Evolutionary conservation across 2,329 filamentous ascomycete genomes (phyloP).

Genomic region (Aspergillus quadricinctus): DNA sequence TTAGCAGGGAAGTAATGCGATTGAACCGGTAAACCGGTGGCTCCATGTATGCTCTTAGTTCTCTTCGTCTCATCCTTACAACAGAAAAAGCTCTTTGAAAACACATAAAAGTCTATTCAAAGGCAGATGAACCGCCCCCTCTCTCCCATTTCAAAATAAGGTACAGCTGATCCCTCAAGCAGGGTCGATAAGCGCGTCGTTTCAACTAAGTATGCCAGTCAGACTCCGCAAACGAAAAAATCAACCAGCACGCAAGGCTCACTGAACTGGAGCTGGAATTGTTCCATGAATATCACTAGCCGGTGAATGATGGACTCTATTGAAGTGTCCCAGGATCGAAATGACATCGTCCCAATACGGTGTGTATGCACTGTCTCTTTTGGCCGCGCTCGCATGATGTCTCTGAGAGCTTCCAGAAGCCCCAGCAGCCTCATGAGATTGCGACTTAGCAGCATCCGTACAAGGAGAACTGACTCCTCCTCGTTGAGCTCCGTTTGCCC

Average conservation of each 20-base stretch:
- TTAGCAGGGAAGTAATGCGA: conserved; percentile 37
- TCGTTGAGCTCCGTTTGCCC: conserved; percentile 26
- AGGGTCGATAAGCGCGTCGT: background rate
- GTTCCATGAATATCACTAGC: conserved; percentile 19
- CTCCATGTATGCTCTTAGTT: background rate
- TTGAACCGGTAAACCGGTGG: background rate
- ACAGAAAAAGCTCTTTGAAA: background rate
- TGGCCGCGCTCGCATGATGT: conserved; percentile 7
- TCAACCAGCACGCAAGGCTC: background rate
- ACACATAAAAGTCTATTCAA: background rate
- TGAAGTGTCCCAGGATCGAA: conserved; percentile 18
- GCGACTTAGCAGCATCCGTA: conserved; percentile 20
- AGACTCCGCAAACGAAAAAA: background rate
- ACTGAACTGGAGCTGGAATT: conserved; percentile 17
- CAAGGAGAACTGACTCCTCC: conserved; percentile 17
- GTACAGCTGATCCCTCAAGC: background rate
- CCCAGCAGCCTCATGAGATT: conserved; percentile 19
- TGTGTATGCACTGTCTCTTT: conserved; percentile 11
- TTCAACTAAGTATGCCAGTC: background rate
- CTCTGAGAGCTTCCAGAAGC: conserved; percentile 18
- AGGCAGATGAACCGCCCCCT: background rate
- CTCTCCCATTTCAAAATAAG: background rate
- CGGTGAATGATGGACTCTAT: conserved; percentile 20
- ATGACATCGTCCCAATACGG: conserved; percentile 5
- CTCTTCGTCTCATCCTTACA: background rate